These are phyloP conservation scores for Heritiera littoralis DNA, from an alignment of 345 rosid species.

Conservation along the genomic window DNA sequence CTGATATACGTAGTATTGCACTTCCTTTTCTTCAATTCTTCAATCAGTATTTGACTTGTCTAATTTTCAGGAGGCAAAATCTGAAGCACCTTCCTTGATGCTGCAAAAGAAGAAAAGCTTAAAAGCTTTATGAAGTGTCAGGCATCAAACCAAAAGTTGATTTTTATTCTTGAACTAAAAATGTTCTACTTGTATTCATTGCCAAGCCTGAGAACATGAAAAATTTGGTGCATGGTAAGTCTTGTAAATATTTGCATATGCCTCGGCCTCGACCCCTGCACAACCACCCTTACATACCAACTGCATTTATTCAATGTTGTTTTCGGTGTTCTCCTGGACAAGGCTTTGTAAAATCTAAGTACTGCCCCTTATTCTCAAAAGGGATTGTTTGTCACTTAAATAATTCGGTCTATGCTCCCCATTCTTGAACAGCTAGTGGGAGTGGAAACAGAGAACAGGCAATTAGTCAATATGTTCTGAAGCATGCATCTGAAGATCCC, in stretches of 20 bases:
- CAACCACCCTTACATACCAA: slow-evolving; percentile 11
- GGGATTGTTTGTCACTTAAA: slow-evolving; percentile 20
- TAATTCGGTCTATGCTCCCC: slow-evolving; percentile 21
- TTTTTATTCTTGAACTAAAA: slow-evolving; percentile 7
- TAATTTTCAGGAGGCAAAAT: slow-evolving; percentile 24
- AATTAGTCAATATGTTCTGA: background rate
- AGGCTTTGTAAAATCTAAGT: slow-evolving; percentile 21
- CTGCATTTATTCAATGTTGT: slow-evolving; percentile 22
- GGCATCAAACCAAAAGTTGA: slow-evolving; percentile 19
- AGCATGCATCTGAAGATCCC: background rate
- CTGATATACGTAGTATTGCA: background rate
- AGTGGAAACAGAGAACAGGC: slow-evolving; percentile 13
- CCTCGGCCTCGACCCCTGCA: slow-evolving; percentile 25
- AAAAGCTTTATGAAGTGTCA: slow-evolving; percentile 3
- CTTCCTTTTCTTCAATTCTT: slow-evolving; percentile 12
- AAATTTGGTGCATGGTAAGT: slow-evolving; percentile 22
- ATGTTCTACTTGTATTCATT: background rate
- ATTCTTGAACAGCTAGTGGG: slow-evolving; percentile 15
- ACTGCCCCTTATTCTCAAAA: slow-evolving; percentile 4
- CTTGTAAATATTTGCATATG: slow-evolving; percentile 34
- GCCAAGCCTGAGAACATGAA: slow-evolving; percentile 15
- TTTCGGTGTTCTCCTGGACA: slow-evolving; percentile 23
- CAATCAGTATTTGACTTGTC: slow-evolving; percentile 4
- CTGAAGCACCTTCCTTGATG: slow-evolving; percentile 10
- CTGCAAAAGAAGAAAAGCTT: slow-evolving; percentile 14